Evolutionary conservation across 2,329 filamentous ascomycete species (phyloP), one percentile per base, ranked within the genome.

Genomic region (Calonectria multiphialidica): DNA sequence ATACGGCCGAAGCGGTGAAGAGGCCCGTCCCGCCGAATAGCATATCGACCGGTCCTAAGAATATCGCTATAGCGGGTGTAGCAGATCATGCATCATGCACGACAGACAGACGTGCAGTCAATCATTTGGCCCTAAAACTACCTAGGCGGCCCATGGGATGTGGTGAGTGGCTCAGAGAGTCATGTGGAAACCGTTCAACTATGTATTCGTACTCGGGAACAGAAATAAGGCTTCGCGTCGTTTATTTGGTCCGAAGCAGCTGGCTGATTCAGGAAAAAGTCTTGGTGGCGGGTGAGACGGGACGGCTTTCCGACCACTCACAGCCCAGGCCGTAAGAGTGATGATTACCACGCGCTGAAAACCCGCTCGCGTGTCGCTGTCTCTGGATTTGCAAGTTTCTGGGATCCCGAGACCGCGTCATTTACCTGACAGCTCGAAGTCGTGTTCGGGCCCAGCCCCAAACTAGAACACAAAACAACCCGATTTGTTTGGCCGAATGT

Each of bases 1-100:
- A 73, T 69, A 66, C 72, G 72, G 75, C 40, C 70, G 67, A 49
- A 70, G 77, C 77, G 77, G 77, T 78, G 75, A 76, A 57, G 68
- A 66, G 16, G 61, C n/a, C 74, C 72, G 69, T 66, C 68, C 71
- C 68, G 72, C 65, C 40, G 74, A 75, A 62, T 63, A 75, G 72
- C 74, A 78, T 78, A 71, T 35, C 16, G 37, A 21, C 13, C 45
- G 5, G 45, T 5, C 21, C 15, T 28, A 3, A 13, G 21, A 35
- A 45, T 71, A 71, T 71, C 45, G 62, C 21, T 66, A 28, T 71
- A 71, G n/a, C 18, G 45, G 7, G 25, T n/a, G 42, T 37, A 42
- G 9, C 7, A 53, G 47, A 44, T 57, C 23, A 59, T 45, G 50
- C 50, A 55, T 42, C 50, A 57, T 47, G n/a, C 30, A 64, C 57